Evolutionary conservation across 1,139 yeast species (phyloP).

Genomic region (Yamadazyma mexicana): DNA sequence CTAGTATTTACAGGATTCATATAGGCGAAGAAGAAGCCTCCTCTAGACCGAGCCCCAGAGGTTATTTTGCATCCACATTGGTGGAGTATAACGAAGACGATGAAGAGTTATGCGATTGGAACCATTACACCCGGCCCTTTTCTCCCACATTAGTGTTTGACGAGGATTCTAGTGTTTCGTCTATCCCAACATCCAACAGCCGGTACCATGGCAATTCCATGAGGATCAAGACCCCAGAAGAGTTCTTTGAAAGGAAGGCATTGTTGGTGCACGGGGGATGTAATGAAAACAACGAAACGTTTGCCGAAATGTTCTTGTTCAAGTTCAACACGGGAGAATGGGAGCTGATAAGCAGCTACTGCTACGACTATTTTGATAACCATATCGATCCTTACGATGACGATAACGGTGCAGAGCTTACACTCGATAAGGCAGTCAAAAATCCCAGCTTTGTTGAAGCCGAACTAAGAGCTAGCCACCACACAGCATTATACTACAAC

Average conservation of each 20-base stretch:
- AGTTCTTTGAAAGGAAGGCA: constrained; percentile 28
- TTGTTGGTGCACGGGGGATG: constrained; percentile 47
- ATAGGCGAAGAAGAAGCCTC: constrained; percentile 15
- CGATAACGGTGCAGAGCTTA: constrained; percentile 22
- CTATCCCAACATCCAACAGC: constrained; percentile 20
- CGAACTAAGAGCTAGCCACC: constrained; percentile 46
- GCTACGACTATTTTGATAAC: constrained; percentile 35
- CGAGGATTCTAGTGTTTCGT: constrained; percentile 17
- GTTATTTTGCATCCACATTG: constrained; percentile 39
- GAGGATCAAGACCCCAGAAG: constrained; percentile 16
- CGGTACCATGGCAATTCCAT: constrained; percentile 7
- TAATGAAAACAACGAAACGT: constrained; percentile 28
- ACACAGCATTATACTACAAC: constrained; percentile 36
- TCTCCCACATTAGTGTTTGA: constrained; percentile 15
- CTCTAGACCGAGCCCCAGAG: constrained; percentile 37
- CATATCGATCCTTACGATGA: constrained; percentile 30
- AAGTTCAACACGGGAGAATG: constrained; percentile 36
- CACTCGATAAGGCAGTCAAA: constrained; percentile 25
- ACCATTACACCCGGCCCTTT: constrained; percentile 11
- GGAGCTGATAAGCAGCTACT: constrained; percentile 34
- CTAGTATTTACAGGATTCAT: constrained; percentile 11
- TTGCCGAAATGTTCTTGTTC: constrained; percentile 36
- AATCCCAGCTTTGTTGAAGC: constrained; percentile 38
- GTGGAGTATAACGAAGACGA: constrained; percentile 23
- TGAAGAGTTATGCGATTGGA: constrained; percentile 25